Conservation (phyloP, 768 basidiomycete genomes). For the Scleroderma bovista region DNA sequence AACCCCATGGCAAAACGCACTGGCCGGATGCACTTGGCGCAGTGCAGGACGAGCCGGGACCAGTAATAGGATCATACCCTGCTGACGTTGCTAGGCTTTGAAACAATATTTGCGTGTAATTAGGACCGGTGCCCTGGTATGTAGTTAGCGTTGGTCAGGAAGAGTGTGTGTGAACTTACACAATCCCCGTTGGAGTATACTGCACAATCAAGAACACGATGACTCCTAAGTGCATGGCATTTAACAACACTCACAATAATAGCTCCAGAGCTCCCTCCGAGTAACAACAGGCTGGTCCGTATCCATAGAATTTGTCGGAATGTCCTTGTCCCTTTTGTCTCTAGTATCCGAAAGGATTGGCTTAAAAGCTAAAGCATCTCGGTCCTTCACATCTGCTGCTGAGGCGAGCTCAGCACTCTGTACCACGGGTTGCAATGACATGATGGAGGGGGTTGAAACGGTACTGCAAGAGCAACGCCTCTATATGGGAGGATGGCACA, state of each 20-base stretch:
- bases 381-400: background rate
- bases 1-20: slow-evolving; percentile 75
- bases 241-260: slow-evolving; percentile 52
- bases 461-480: too few species aligned
- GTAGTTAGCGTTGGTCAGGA: background rate
- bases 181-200: slow-evolving; percentile 83
- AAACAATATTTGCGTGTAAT: slow-evolving; percentile 70
- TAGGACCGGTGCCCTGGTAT: slow-evolving; percentile 56
- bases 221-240: background rate
- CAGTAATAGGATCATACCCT: slow-evolving; percentile 65
- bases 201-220: slow-evolving; percentile 19
- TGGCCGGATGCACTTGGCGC: slow-evolving; percentile 54
- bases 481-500: too few species aligned
- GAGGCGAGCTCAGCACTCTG: background rate
- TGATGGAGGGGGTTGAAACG: background rate
- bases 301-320: slow-evolving; percentile 36
- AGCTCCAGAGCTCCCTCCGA: slow-evolving; percentile 71
- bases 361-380: background rate
- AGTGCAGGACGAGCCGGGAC: slow-evolving; percentile 65
- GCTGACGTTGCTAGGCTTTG: slow-evolving; percentile 66
- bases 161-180: slow-evolving; percentile 30
- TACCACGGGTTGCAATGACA: background rate
- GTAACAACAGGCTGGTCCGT: slow-evolving; percentile 66
- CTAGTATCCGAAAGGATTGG: background rate
- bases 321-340: slow-evolving; percentile 8